phyloP scores from a whole-genome alignment of 208 protist species.

The Acanthamoeba sp. region DNA sequence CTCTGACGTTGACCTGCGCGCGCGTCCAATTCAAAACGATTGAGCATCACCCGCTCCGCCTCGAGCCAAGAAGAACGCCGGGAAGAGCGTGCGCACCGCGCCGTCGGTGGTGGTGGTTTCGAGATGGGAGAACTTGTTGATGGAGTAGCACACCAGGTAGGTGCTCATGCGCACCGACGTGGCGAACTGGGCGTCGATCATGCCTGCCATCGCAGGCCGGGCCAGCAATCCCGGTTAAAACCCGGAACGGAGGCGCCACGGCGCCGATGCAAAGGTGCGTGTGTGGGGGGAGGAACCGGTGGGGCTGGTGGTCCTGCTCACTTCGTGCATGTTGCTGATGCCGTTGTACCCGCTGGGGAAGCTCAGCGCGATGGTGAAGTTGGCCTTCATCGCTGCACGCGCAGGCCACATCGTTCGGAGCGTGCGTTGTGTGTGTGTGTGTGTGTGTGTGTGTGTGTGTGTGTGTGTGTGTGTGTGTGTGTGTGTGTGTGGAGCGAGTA shows the following conservation, averaged over 20 bases:
- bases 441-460: slow-evolving; percentile 62
- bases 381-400: slow-evolving; percentile 76
- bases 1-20: neutral
- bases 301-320: neutral
- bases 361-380: slow-evolving; percentile 77
- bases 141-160: slow-evolving; percentile 96
- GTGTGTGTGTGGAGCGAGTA: neutral
- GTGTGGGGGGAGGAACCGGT: neutral
- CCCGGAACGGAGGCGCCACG: neutral
- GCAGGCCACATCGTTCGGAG: no score
- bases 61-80: no score
- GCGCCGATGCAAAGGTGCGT: neutral
- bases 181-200: slow-evolving; percentile 88
- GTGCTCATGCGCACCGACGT: slow-evolving; percentile 94
- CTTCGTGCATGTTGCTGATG: slow-evolving; percentile 79
- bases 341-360: neutral
- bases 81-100: neutral
- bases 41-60: no score
- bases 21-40: neutral
- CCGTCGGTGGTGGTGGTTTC: slow-evolving; percentile 77
- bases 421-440: no score
- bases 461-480: slow-evolving; percentile 25
- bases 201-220: neutral
- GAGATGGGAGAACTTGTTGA: slow-evolving; percentile 94
- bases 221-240: neutral